phyloP scores from a whole-genome alignment of 2,329 filamentous ascomycete species.

The Ophiostoma pallidulum region DNA sequence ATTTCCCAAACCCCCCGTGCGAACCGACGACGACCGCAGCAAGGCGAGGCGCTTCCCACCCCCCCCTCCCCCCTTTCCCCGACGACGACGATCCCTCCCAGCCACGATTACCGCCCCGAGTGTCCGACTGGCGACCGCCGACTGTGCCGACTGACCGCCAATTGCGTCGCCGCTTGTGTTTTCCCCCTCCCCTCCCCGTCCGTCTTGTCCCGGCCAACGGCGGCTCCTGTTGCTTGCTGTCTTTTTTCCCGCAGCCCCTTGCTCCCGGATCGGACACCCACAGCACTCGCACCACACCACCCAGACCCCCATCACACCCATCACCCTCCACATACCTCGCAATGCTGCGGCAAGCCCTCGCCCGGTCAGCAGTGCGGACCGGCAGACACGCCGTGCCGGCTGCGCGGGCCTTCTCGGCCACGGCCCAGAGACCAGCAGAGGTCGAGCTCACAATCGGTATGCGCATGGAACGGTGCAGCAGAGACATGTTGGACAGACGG shows the following conservation, averaged over 20 bases:
- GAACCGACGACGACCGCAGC: slow-evolving; percentile 1
- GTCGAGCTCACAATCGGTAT: slow-evolving; percentile 93
- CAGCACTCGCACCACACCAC: slow-evolving; percentile 9
- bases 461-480: slow-evolving; percentile 25
- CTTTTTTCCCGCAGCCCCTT: slow-evolving; percentile 16
- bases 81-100: background rate
- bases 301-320: too few species aligned
- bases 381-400: slow-evolving; percentile 49
- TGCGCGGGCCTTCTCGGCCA: slow-evolving; percentile 74
- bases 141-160: background rate
- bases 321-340: slow-evolving; percentile 27
- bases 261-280: slow-evolving; percentile 8
- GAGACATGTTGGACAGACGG: background rate
- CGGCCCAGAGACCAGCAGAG: slow-evolving; percentile 70
- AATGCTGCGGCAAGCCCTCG: slow-evolving; percentile 60
- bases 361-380: slow-evolving; percentile 59
- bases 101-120: too few species aligned
- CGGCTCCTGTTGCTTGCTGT: background rate
- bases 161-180: background rate
- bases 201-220: background rate
- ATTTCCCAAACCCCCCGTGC: slow-evolving; percentile 10
- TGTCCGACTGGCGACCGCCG: background rate
- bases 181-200: background rate
- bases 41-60: too few species aligned
- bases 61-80: too few species aligned